Evolutionary conservation across 805 yeast species (phyloP).

Genomic region (Teunomyces pallodes): DNA sequence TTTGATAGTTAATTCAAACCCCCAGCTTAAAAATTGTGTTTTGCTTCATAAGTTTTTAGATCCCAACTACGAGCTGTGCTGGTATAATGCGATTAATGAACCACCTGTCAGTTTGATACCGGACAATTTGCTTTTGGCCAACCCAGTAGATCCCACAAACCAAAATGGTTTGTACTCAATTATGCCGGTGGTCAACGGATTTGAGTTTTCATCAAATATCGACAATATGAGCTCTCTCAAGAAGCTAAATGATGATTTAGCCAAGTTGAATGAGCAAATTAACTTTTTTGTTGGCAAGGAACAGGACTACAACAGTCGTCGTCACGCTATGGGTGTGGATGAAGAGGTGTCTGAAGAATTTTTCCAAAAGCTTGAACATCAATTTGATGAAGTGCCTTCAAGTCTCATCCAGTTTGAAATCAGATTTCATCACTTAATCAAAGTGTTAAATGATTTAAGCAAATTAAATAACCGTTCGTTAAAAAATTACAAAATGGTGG

Average conservation of each 20-base stretch:
- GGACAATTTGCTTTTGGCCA: constrained; percentile 46
- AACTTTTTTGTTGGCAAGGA: constrained; percentile 26
- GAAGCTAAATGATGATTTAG: constrained; percentile 35
- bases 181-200: constrained; percentile 43
- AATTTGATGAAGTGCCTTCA: constrained; percentile 28
- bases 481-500: constrained; percentile 38
- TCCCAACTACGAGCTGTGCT: constrained; percentile 47
- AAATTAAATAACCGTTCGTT: constrained; percentile 34
- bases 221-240: constrained; percentile 31
- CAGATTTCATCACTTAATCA: constrained; percentile 32
- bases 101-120: constrained; percentile 47
- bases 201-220: constrained; percentile 28
- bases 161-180: constrained; percentile 53
- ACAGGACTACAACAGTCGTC: constrained; percentile 9
- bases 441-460: constrained; percentile 35
- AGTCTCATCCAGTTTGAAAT: constrained; percentile 32
- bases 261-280: constrained; percentile 32
- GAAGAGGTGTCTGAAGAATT: constrained; percentile 1
- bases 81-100: constrained; percentile 50
- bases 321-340: background rate
- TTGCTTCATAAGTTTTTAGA: constrained; percentile 49
- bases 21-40: constrained; percentile 31
- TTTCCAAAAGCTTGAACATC: constrained; percentile 4
- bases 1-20: constrained; percentile 29
- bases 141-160: constrained; percentile 49